phyloP scores from a whole-genome alignment of 768 basidiomycete genomes.

The Candolleomyces efflorescens region DNA sequence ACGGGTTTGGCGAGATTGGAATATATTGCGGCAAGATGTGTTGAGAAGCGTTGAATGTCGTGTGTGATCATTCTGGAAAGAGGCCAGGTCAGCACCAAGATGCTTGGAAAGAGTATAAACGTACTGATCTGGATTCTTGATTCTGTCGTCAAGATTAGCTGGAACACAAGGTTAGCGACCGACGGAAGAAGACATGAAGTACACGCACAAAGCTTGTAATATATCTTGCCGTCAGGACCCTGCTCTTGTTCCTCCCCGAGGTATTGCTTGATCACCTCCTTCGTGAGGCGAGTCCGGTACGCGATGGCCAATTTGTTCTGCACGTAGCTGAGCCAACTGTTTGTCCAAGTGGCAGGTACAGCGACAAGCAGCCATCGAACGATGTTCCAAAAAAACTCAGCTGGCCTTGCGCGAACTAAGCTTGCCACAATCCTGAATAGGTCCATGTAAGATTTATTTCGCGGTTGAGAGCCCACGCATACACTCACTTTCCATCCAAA shows the following conservation, averaged over 20 bases:
- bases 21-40: slow-evolving; percentile 89
- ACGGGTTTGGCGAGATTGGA: slow-evolving; percentile 91
- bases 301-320: slow-evolving; percentile 92
- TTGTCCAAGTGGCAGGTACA: slow-evolving; percentile 89
- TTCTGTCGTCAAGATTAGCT: slow-evolving; percentile 94
- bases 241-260: slow-evolving; percentile 63
- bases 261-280: slow-evolving; percentile 79
- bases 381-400: slow-evolving; percentile 81
- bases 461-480: background rate
- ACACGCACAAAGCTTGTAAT: slow-evolving; percentile 83
- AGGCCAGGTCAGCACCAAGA: background rate
- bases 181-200: background rate
- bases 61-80: slow-evolving; percentile 82
- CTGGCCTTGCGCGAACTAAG: slow-evolving; percentile 80
- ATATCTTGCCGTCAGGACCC: slow-evolving; percentile 72
- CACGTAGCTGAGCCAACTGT: slow-evolving; percentile 88
- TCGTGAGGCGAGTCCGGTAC: slow-evolving; percentile 82
- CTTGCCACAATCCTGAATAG: slow-evolving; percentile 82
- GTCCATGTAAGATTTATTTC: background rate
- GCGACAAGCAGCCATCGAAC: slow-evolving; percentile 88
- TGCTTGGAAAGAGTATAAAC: slow-evolving; percentile 14
- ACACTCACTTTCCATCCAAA: slow-evolving; percentile 79
- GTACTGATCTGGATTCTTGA: slow-evolving; percentile 93
- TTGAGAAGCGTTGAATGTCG: slow-evolving; percentile 91
- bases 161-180: slow-evolving; percentile 6